A percentile compares a stretch with the other conserved stretches of the same genome.
Conservation (phyloP, 75 land plant genomes). For the Larix kaempferi region DNA sequence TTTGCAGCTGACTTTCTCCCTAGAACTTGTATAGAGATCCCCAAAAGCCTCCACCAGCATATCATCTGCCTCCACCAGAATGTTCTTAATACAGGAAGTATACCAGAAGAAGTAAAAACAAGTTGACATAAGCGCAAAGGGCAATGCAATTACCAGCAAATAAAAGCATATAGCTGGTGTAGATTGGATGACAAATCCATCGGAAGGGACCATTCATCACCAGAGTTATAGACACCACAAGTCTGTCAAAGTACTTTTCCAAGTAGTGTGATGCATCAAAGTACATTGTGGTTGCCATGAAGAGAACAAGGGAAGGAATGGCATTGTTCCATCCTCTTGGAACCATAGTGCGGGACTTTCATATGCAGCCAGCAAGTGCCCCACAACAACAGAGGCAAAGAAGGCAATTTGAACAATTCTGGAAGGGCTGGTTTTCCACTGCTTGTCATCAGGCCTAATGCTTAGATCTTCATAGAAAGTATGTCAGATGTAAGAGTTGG, state of each 20-base stretch:
- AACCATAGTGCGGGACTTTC: constrained; percentile 63
- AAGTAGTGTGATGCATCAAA: constrained; percentile 58
- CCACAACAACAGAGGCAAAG: constrained; percentile 39
- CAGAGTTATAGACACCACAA: constrained; percentile 55
- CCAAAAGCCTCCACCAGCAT: constrained; percentile 61
- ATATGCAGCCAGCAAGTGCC: constrained; percentile 77
- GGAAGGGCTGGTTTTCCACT: constrained; percentile 54
- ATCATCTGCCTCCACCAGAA: constrained; percentile 80
- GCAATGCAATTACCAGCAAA: constrained; percentile 57
- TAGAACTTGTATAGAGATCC: constrained; percentile 52
- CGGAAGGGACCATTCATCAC: constrained; percentile 84
- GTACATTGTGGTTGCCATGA: constrained; percentile 39
- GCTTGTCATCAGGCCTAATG: constrained; percentile 30
- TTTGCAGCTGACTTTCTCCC: constrained; percentile 56
- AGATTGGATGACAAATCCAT: constrained; percentile 81
- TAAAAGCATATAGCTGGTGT: constrained; percentile 61
- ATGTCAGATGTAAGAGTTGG: constrained; percentile 44
- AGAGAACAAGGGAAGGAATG: constrained; percentile 43
- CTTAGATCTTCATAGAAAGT: constrained; percentile 56
- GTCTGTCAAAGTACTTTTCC: constrained; percentile 63
- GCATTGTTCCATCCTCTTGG: constrained; percentile 57
- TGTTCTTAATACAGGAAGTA: constrained; percentile 68
- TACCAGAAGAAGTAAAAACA: constrained; percentile 36
- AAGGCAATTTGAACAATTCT: constrained; percentile 25
- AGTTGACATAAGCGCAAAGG: constrained; percentile 63